Percentiles rank a stretch among this genome's conserved stretches.
Conservation (phyloP, 2,329 filamentous ascomycete species). For the Stagonosporopsis chrysanthemi region DNA sequence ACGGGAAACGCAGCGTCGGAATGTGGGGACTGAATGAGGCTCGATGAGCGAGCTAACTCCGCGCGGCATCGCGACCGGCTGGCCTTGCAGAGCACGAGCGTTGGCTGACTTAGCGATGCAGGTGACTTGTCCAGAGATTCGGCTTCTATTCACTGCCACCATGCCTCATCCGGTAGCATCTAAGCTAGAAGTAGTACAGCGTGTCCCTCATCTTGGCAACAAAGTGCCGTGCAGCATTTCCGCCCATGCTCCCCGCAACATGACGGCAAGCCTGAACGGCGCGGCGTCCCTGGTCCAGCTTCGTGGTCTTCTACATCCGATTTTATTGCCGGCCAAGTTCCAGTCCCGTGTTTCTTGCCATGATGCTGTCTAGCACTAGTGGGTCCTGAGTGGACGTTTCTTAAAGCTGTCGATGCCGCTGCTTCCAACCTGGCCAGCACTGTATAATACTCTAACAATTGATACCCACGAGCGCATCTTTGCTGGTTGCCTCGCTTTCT, state of each 20-base stretch:
- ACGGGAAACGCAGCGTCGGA: slow-evolving; percentile 15
- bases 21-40: slow-evolving; percentile 9
- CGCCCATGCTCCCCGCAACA: slow-evolving; percentile 37
- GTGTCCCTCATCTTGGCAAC: slow-evolving; percentile 17
- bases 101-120: slow-evolving; percentile 14
- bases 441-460: slow-evolving; percentile 10
- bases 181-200: not conserved
- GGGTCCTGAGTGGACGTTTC: slow-evolving; percentile 22
- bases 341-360: slow-evolving; percentile 38
- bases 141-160: not conserved
- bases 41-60: slow-evolving; percentile 14
- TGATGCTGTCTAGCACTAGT: slow-evolving; percentile 29
- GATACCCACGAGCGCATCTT: slow-evolving; percentile 19
- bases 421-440: slow-evolving; percentile 8
- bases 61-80: slow-evolving; percentile 15
- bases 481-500: slow-evolving; percentile 1
- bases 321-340: slow-evolving; percentile 32
- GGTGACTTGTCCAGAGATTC: slow-evolving; percentile 7
- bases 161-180: not conserved
- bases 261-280: slow-evolving; percentile 34
- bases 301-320: slow-evolving; percentile 31
- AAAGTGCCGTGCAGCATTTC: slow-evolving; percentile 37
- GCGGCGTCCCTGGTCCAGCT: slow-evolving; percentile 15
- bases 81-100: slow-evolving; percentile 5
- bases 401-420: slow-evolving; percentile 23